These are phyloP conservation scores for Trichocomaceae sp. DNA, from an alignment of 2,329 filamentous ascomycete species.

Conservation along the genomic window DNA sequence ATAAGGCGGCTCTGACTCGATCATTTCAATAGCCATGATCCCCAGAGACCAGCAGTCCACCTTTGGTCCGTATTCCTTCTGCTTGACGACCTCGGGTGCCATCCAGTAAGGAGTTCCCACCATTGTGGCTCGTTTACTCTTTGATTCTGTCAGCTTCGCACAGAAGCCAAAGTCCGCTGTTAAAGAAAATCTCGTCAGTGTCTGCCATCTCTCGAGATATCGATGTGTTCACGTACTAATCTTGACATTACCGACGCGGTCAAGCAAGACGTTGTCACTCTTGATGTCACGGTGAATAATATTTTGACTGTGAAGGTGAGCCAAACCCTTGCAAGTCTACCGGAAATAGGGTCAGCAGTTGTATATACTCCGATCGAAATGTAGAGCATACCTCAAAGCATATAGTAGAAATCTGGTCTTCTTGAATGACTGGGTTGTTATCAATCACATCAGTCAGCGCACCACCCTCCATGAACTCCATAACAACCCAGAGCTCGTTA, in stretches of 20 bases:
- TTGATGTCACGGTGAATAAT: conserved; percentile 99
- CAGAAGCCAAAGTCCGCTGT: conserved; percentile 97
- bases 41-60: conserved; percentile 98
- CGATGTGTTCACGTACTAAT: conserved; percentile 67
- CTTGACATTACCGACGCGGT: conserved; percentile 92
- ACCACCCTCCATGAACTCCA: conserved; percentile 99
- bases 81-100: conserved; percentile 98
- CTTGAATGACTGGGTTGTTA: conserved; percentile 87
- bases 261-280: conserved; percentile 94
- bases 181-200: not conserved
- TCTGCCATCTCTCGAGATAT: not conserved
- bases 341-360: not conserved
- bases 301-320: conserved; percentile 89
- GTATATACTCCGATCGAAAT: not conserved
- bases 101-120: conserved; percentile 99
- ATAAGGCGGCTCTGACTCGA: conserved; percentile 95
- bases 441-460: conserved; percentile 97
- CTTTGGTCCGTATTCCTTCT: conserved; percentile 97
- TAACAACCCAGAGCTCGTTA: conserved; percentile 96
- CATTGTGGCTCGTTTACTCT: conserved; percentile 97
- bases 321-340: conserved; percentile 89
- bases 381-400: conserved; percentile 71
- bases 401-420: conserved; percentile 96
- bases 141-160: conserved; percentile 93
- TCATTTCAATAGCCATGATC: conserved; percentile 99